Evolutionary conservation across 495 filamentous ascomycete genomes (phyloP).

Genomic region (Emericellopsis terricola): DNA sequence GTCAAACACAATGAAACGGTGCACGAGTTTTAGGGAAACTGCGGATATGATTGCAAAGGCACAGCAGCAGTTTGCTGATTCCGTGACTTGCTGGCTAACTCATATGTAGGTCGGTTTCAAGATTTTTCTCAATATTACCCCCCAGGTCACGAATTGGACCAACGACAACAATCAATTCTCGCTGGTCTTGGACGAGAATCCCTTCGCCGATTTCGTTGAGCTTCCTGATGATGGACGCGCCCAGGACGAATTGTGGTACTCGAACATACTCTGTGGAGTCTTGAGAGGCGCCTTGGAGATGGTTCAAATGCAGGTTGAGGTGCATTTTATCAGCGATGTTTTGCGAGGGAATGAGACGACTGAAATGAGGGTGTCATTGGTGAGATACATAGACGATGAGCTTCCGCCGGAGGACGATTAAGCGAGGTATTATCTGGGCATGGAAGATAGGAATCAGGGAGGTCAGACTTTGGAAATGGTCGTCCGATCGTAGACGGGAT

Average conservation of each 20-base stretch:
- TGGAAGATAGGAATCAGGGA: too few relatives aligned
- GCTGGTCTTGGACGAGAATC: conserved; percentile 91
- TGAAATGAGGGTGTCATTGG: conserved; percentile 85
- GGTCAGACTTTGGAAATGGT: too few relatives aligned
- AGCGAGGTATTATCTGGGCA: too few relatives aligned
- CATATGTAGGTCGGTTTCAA: conserved; percentile 76
- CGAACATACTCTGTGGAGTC: conserved; percentile 89
- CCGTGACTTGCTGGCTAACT: too few relatives aligned
- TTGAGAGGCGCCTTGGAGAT: conserved; percentile 85
- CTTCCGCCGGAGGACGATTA: conserved; percentile 92
- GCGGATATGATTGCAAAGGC: conserved; percentile 95
- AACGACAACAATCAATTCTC: conserved; percentile 93
- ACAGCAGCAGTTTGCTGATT: conserved; percentile 4
- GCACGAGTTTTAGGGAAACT: conserved; percentile 84
- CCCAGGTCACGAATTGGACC: conserved; percentile 86
- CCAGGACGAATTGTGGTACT: conserved; percentile 96
- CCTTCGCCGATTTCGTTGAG: conserved; percentile 92
- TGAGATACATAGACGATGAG: conserved; percentile 95
- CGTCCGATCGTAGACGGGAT: too few relatives aligned
- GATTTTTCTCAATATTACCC: conserved; percentile 96
- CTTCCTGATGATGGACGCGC: conserved; percentile 88
- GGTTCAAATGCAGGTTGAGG: conserved; percentile 99
- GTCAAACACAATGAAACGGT: conserved; percentile 63
- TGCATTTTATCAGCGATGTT: conserved; percentile 90
- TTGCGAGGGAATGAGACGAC: conserved; percentile 88